A percentile compares a stretch with the other conserved stretches of the same genome.
Evolutionary conservation across 2,329 filamentous ascomycete species (phyloP).

Genomic region (Aspergillus costaricaensis): DNA sequence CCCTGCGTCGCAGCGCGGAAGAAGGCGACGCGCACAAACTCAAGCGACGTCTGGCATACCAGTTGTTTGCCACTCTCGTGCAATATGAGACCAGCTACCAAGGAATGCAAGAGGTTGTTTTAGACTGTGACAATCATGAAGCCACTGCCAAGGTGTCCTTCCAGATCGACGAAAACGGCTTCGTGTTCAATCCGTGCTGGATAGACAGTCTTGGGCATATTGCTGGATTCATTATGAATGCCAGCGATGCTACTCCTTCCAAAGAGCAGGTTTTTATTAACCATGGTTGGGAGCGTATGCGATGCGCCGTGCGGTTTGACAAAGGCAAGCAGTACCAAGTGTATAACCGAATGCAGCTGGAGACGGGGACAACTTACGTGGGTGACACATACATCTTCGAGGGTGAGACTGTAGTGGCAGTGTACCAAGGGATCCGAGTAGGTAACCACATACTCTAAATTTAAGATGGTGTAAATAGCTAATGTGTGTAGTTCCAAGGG

Average conservation of each 20-base stretch:
- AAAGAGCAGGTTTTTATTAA: constrained; percentile 63
- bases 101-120: constrained; percentile 60
- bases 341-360: constrained; percentile 62
- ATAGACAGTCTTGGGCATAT: constrained; percentile 61
- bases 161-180: constrained; percentile 57
- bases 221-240: constrained; percentile 63
- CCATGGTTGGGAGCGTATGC: constrained; percentile 63
- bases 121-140: constrained; percentile 58
- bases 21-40: constrained; percentile 70
- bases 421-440: constrained; percentile 30
- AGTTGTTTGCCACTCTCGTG: constrained; percentile 63
- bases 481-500: constrained; percentile 8
- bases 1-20: constrained; percentile 61
- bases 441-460: not conserved
- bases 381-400: constrained; percentile 63
- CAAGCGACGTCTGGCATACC: constrained; percentile 75
- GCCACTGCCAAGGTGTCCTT: constrained; percentile 58
- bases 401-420: constrained; percentile 58
- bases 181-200: constrained; percentile 62
- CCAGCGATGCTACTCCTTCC: constrained; percentile 59
- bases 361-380: constrained; percentile 54
- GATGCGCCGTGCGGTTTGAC: constrained; percentile 54
- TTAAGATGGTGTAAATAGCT: not conserved
- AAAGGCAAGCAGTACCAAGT: constrained; percentile 57
- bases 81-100: constrained; percentile 58